Evolutionary conservation across 2,329 filamentous ascomycete genomes (phyloP), one percentile per base, ranked within the genome.

Genomic region (Escovopsis sp.): DNA sequence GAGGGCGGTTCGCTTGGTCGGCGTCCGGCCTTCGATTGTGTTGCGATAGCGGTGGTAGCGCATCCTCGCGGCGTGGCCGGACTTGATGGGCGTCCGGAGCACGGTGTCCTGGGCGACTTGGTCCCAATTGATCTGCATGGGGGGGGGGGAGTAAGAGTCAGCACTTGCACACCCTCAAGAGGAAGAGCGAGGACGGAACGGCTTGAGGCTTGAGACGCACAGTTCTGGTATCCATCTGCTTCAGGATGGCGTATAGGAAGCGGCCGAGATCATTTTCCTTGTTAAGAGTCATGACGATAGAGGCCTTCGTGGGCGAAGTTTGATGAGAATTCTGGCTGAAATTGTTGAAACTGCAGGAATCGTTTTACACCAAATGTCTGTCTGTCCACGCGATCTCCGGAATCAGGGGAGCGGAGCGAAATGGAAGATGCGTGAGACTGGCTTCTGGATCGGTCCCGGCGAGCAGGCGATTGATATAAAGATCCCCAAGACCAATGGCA

Each of bases 41-140:
- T 61, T 52, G 25, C 62, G 59, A 52, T 75, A 74, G 31, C 73
- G 66, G 12, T 71, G 69, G 54, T 68, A 77, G 42, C 73, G 64
- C 73, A 77, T 77, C 38, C 73, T 68, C 29, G 73, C 73, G 27
- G 73, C 73, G 54, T 77, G 73, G 36, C 73, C 73, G 51, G 76
- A 77, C 47, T 70, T 66, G 45, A 76, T 76, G 49, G 66, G 61
- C 39, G 74, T 64, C 20, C 66, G 47, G 9, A 77, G 62, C 38
- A 72, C 63, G 15, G 72, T 70, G 45, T 75, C 69, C 31, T 62
- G 55, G 41, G 73, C 73, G 36, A 77, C 73, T 52, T 65, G 57
- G 45, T 70, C 69, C 73, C 73, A 77, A 53, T 77, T 69, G 51
- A 77, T 74, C 73, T 77, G 43, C 16, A 39, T 24, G 20, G 20